These are phyloP conservation scores for Mycena haematopus DNA, from an alignment of 768 basidiomycete species.

Conservation along the genomic window DNA sequence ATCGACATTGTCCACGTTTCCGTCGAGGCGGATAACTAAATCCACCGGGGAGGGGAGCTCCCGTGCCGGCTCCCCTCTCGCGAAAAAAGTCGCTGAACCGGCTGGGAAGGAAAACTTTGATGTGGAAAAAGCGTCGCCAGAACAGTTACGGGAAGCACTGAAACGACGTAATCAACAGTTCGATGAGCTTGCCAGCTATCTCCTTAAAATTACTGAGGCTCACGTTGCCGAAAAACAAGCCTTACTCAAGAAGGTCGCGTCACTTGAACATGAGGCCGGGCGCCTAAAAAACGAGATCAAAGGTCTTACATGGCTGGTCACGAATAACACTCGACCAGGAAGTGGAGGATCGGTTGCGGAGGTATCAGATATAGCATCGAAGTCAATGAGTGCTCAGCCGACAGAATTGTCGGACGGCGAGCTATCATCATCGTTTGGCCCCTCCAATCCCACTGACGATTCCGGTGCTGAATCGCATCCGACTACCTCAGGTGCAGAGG, in stretches of 20 bases:
- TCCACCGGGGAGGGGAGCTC: conserved; percentile 31
- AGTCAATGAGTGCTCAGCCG: conserved; percentile 17
- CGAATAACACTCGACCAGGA: conserved; percentile 47
- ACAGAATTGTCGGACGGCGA: conserved; percentile 5
- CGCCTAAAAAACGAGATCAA: conserved; percentile 71
- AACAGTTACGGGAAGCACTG: conserved; percentile 61
- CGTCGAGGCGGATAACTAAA: conserved; percentile 28
- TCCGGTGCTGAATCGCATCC: conserved; percentile 50
- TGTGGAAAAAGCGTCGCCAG: conserved; percentile 49
- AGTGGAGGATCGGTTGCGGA: conserved; percentile 28
- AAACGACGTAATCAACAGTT: conserved; percentile 54
- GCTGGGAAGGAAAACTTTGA: conserved; percentile 39
- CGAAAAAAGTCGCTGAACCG: conserved; percentile 17
- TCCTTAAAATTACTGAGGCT: conserved; percentile 57
- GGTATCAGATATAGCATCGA: conserved; percentile 19
- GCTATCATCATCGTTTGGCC: conserved; percentile 30
- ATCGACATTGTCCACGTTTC: conserved; percentile 23
- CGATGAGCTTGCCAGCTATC: conserved; percentile 57
- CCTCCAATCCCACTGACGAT: conserved; percentile 44
- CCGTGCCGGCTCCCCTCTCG: conserved; percentile 17
- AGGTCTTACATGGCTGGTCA: conserved; percentile 68
- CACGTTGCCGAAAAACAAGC: conserved; percentile 59
- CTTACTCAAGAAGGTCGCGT: conserved; percentile 59
- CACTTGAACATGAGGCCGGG: conserved; percentile 59
- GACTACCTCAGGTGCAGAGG: conserved; percentile 48